Percentiles rank a stretch among this genome's conserved stretches.
Evolutionary conservation across 257 asterid genomes (phyloP).

Genomic region (Solanum commersonii): DNA sequence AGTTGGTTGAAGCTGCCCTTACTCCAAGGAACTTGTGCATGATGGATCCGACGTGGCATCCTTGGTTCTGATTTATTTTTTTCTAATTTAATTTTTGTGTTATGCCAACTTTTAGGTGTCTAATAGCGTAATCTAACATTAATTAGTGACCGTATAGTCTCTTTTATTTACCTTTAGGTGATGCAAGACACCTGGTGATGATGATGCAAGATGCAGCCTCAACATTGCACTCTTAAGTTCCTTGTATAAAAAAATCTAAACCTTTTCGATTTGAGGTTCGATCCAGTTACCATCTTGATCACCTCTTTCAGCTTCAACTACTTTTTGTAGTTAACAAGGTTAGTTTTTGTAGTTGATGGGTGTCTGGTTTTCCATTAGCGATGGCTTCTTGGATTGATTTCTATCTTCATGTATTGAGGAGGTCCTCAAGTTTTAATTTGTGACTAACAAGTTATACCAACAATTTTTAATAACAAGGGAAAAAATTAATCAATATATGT

Average conservation of each 20-base stretch:
- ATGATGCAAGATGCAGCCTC: no score
- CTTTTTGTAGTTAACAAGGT: not conserved
- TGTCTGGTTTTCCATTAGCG: not conserved
- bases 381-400: not conserved
- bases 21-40: conserved; percentile 91
- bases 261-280: not conserved
- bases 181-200: not conserved
- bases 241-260: no score
- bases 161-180: not conserved
- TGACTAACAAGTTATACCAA: not conserved
- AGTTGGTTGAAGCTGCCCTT: conserved; percentile 89
- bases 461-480: not conserved
- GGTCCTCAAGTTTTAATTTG: not conserved
- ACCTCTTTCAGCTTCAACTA: not conserved
- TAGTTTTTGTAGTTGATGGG: not conserved
- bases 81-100: not conserved
- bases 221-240: conserved; percentile 1
- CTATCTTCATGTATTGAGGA: not conserved
- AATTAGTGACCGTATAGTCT: not conserved
- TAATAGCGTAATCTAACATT: not conserved
- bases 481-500: not conserved
- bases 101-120: not conserved
- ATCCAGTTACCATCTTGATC: not conserved
- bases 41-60: conserved; percentile 99
- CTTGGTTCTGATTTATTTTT: conserved; percentile 55